Evolutionary conservation across 306 rosid genomes (phyloP), one percentile per base, ranked within the genome.

Genomic region (Myrica gale): DNA sequence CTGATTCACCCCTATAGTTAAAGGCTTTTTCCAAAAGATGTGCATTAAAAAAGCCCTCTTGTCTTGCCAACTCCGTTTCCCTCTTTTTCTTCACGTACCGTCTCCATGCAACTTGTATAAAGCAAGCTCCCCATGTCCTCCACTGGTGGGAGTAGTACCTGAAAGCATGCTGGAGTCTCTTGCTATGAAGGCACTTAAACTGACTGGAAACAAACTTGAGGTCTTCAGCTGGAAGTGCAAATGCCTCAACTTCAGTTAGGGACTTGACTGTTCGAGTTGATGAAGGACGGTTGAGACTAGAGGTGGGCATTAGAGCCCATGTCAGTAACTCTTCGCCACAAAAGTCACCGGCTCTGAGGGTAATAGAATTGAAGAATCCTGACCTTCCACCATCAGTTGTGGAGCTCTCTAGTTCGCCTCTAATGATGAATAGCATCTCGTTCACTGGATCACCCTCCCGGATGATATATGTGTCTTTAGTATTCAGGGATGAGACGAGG

Each of bases 251-350:
- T 79, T 95, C 98, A 5, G 88, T 85, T 4, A 92, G 47, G 16
- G 89, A 81, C 74, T 86, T 89, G 0, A 90, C 96, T 0, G 97
- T 92, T 77, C 95, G 76, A 6, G 97, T 95, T 7, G 98, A 92
- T 45, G 80, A 72, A 0, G 97, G 97, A 23, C 89, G 86, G 87
- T 69, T 92, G 6, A 86, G 86, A 69, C 76, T 90, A 5, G 96
- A 82, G 4, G 82, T 5, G 15, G 88, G 68, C 81, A 85, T 78
- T 50, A 90, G 71, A 37, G 97, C 98, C 98, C 97, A 92, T 23
- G 98, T 89, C 41, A 95, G 84, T 80, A 92, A 79, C 79, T 95
- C 97, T 79, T 95, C 97, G 0, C 97, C 97, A 52, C 97, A 95
- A 41, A 95, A 95, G 53, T 95, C 97, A 2, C 97, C 97, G 0